Evolutionary conservation across 345 rosid species (phyloP), one percentile per base, ranked within the genome.

Genomic region (Linum lewisii): DNA sequence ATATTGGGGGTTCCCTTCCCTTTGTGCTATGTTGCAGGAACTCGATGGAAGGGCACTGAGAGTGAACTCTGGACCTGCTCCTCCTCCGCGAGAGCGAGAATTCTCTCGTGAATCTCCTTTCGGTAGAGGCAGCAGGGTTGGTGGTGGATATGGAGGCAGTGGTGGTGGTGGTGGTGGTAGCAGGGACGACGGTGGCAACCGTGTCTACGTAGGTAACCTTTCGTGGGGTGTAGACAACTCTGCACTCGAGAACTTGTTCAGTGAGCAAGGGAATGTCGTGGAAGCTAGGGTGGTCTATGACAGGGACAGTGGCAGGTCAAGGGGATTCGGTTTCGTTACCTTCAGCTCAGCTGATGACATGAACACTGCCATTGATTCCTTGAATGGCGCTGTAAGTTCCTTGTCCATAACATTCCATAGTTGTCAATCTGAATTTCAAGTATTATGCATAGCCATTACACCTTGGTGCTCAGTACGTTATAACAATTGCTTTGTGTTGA

Each of bases 221-320:
- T 80, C 97, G 19, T 93, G 99, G 99, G 86, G 79, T 56, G 97
- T 93, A 5, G 97, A 93, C 72, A 87, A 89, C 72, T 67, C 66
- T 74, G 92, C 95, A 37, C 93, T 93, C 14, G 90, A 87, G 81
- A 76, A 59, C 70, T 64, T 93, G 78, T 93, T 89, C 62, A 80
- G 83, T n/a, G 95, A 83, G 77, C 85, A 83, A 62, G 94, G 99
- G 9, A 81, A 81, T 66, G 97, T 93, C 63, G 70, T 83, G 63
- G 99, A 93, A 58, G 99, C 97, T 19, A 93, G 63, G 78, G 99
- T 93, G 29, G 84, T 93, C 54, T 93, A 85, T 66, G 99, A 93
- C 73, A 72, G 97, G 74, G 97, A 89, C 52, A 89, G 77, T 60
- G 97, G 99, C 54, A 80, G 99, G 67, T 93, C 99, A 50, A 85